Percentiles rank a stretch among this genome's conserved stretches.
phyloP scores from a whole-genome alignment of 2,329 filamentous ascomycete species.

The Cercospora sojina region DNA sequence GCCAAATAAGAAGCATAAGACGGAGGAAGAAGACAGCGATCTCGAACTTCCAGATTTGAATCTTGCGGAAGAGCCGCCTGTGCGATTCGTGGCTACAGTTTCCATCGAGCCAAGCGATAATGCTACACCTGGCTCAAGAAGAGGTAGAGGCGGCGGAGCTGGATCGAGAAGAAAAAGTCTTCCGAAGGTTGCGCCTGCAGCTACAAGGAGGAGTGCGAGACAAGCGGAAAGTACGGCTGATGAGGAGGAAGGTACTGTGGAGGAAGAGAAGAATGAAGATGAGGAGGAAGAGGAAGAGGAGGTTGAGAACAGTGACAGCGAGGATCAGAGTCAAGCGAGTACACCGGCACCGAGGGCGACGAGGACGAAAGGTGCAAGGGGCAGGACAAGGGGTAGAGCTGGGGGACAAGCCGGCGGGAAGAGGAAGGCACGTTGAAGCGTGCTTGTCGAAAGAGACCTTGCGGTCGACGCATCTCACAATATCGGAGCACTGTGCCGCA shows the following conservation, averaged over 20 bases:
- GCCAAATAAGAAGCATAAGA: slow-evolving; percentile 18
- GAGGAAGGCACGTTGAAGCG: not conserved
- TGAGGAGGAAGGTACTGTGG: slow-evolving; percentile 29
- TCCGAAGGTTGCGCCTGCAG: slow-evolving; percentile 18
- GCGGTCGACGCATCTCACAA: not conserved
- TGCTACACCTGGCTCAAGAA: slow-evolving; percentile 23
- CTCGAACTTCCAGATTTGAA: slow-evolving; percentile 36
- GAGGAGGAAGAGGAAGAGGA: slow-evolving; percentile 30
- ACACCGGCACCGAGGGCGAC: slow-evolving; percentile 19
- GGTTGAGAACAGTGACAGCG: slow-evolving; percentile 26
- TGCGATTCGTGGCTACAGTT: slow-evolving; percentile 38
- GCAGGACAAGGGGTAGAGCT: not conserved
- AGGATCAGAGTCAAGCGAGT: slow-evolving; percentile 23
- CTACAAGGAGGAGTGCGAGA: slow-evolving; percentile 30
- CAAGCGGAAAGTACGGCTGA: slow-evolving; percentile 32
- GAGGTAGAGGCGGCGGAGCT: slow-evolving; percentile 19
- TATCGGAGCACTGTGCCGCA: not conserved
- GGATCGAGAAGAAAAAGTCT: slow-evolving; percentile 21
- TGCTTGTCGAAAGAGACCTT: not conserved
- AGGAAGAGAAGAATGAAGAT: slow-evolving; percentile 28
- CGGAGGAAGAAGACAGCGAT: slow-evolving; percentile 27
- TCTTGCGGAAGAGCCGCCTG: slow-evolving; percentile 33
- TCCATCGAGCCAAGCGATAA: slow-evolving; percentile 33
- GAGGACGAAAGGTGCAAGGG: slow-evolving; percentile 14
- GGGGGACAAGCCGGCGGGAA: not conserved